Evolutionary conservation across 2,329 filamentous ascomycete genomes (phyloP).

Genomic region (Arachnomyces sp.): DNA sequence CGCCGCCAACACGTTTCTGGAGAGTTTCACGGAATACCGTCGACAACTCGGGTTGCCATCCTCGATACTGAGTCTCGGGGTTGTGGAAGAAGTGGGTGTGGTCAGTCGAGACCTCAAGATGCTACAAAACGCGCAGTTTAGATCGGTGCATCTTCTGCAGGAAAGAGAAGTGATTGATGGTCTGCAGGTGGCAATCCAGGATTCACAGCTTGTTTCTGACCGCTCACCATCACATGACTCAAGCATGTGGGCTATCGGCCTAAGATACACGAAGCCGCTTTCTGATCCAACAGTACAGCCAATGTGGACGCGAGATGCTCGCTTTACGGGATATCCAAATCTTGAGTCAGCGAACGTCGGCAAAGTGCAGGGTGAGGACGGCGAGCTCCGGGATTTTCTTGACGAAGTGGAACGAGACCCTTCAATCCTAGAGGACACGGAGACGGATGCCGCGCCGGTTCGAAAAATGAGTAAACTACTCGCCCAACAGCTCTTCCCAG

Average conservation of each 20-base stretch:
- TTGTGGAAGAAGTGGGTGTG: constrained; percentile 16
- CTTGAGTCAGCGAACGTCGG: constrained; percentile 9
- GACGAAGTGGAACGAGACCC: neutral
- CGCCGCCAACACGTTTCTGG: neutral
- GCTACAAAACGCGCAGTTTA: neutral
- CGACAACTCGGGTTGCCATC: constrained; percentile 8
- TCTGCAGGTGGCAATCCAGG: neutral
- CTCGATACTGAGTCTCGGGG: constrained; percentile 10
- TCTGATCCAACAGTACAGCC: constrained; percentile 12
- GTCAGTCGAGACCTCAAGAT: constrained; percentile 8
- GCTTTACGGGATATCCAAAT: constrained; percentile 20
- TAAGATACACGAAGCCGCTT: constrained; percentile 15
- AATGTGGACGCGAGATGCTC: constrained; percentile 14
- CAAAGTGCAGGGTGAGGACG: neutral
- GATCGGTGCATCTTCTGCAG: no score
- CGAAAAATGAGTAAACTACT: constrained; percentile 11
- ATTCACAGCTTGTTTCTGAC: neutral
- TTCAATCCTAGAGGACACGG: neutral
- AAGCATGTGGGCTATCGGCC: constrained; percentile 10
- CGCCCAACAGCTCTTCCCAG: constrained; percentile 3
- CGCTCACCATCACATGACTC: no score
- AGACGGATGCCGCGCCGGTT: neutral
- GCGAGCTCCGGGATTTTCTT: neutral
- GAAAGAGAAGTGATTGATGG: constrained; percentile 2
- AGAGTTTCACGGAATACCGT: constrained; percentile 6